These are phyloP conservation scores for Myxozyma lipomycoides DNA, from an alignment of 805 yeast species.

Conservation along the genomic window DNA sequence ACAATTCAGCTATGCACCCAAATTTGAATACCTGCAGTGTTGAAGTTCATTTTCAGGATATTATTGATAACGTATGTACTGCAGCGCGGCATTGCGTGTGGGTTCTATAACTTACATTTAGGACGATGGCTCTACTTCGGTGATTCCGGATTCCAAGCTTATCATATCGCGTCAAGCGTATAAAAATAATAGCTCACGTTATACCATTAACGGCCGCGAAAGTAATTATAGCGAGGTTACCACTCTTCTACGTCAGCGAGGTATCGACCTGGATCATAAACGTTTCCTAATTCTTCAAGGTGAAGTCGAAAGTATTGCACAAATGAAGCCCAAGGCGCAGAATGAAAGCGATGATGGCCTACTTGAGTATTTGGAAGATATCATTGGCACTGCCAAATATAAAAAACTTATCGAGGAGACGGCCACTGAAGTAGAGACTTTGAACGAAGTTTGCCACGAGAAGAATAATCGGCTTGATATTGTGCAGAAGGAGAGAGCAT, in stretches of 20 bases:
- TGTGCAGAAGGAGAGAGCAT: constrained; percentile 69
- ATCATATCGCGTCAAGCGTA: constrained; percentile 78
- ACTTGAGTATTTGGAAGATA: constrained; percentile 90
- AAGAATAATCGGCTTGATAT: constrained; percentile 74
- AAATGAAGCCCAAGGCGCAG: constrained; percentile 97
- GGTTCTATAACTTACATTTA: constrained; percentile 27
- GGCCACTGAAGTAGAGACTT: constrained; percentile 56
- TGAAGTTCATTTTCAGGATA: constrained; percentile 81
- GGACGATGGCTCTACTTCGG: constrained; percentile 43
- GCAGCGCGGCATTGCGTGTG: not conserved
- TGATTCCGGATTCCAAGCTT: constrained; percentile 54
- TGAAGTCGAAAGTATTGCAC: constrained; percentile 96
- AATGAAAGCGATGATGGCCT: constrained; percentile 88
- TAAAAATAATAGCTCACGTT: constrained; percentile 70
- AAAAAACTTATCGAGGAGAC: constrained; percentile 70
- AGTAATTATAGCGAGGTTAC: constrained; percentile 81
- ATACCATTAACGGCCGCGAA: constrained; percentile 63
- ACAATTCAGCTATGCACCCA: constrained; percentile 74
- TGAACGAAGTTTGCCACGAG: constrained; percentile 76
- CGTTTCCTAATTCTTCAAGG: constrained; percentile 94
- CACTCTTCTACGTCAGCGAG: constrained; percentile 64
- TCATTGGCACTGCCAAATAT: constrained; percentile 88
- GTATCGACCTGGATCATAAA: constrained; percentile 92
- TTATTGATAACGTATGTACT: constrained; percentile 47
- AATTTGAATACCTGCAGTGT: constrained; percentile 75